Base-by-base conservation (phyloP, 1,139 yeast species). In the Arxiozyma heterogenica region DNA sequence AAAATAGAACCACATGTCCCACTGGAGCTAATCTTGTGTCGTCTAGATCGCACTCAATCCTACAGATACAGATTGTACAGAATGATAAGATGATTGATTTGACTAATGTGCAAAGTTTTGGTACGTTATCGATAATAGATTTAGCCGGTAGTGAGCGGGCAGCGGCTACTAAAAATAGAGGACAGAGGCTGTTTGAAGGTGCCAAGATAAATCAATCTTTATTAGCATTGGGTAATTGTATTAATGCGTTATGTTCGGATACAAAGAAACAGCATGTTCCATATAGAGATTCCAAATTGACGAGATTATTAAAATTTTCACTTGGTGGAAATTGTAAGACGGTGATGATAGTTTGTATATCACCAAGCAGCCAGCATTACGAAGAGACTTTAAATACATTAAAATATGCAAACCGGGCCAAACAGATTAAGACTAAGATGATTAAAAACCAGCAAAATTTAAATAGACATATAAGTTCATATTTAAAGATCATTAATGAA, bases 111-210 rank as follows among this genome's bases (percentile, higher is more conserved):
- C 91, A 84, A 59, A 81, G 84, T 0, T 83, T 80, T 71, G 91
- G 95, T 0, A 86, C 95, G 0, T 72, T 91, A 39, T 85, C 94
- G 0, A 85, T 91, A 41, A 90, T 91, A 49, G 98, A 91, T 68
- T 72, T 91, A 51, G 98, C 98, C 0, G 98, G 98, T 3, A 86
- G 95, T 71, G 98, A 91, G 71, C 74, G 98, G 51, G 98, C 98
- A 0, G 84, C 94, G 1, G 86, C 95, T 0, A 89, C 97, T 0
- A 82, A 80, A 60, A 91, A 90, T 67, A 72, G 89, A 54, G 97
- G 98, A 0, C 79, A 78, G 25, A 72, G 96, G 53, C 73, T 91
- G 12, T 79, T 82, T 57, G 98, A 91, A 67, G 97, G 98, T 30
- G 97, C 97, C 18, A 88, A 88, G 66, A 91, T 91, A 63, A 91